Evolutionary conservation across 768 basidiomycete species (phyloP).

Genomic region (Leccinum imitatum): DNA sequence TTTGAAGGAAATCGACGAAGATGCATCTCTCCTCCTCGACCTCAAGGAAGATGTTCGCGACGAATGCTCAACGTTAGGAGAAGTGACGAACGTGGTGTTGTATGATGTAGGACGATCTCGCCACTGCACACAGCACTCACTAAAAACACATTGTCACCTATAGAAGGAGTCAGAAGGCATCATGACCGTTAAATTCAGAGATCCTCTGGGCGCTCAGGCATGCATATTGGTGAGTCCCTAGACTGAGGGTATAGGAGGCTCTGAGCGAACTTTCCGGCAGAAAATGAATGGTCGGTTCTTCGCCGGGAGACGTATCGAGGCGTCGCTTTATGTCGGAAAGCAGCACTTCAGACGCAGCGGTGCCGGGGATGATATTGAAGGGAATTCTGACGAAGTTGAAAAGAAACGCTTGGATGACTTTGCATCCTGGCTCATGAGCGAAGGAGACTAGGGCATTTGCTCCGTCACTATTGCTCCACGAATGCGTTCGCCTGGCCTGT

Average conservation of each 20-base stretch:
- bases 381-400: slow-evolving; percentile 71
- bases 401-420: slow-evolving; percentile 86
- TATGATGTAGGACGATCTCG: slow-evolving; percentile 74
- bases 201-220: slow-evolving; percentile 89
- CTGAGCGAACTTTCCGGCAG: slow-evolving; percentile 37
- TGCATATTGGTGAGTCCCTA: slow-evolving; percentile 70
- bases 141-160: slow-evolving; percentile 6
- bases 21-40: slow-evolving; percentile 82
- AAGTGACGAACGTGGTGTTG: slow-evolving; percentile 92
- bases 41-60: slow-evolving; percentile 96
- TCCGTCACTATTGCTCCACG: slow-evolving; percentile 3
- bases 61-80: slow-evolving; percentile 85
- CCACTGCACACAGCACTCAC: background rate
- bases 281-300: slow-evolving; percentile 97
- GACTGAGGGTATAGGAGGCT: background rate
- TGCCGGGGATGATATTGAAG: slow-evolving; percentile 58
- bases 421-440: slow-evolving; percentile 81
- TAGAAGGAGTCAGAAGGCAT: slow-evolving; percentile 92
- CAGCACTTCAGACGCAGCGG: slow-evolving; percentile 81
- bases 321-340: slow-evolving; percentile 77
- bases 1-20: slow-evolving; percentile 79
- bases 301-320: slow-evolving; percentile 78
- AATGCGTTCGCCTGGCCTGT: background rate
- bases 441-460: slow-evolving; percentile 54
- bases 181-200: slow-evolving; percentile 96